Conservation (phyloP, 805 yeast genomes). For the Candida khao-thaluensis region DNA sequence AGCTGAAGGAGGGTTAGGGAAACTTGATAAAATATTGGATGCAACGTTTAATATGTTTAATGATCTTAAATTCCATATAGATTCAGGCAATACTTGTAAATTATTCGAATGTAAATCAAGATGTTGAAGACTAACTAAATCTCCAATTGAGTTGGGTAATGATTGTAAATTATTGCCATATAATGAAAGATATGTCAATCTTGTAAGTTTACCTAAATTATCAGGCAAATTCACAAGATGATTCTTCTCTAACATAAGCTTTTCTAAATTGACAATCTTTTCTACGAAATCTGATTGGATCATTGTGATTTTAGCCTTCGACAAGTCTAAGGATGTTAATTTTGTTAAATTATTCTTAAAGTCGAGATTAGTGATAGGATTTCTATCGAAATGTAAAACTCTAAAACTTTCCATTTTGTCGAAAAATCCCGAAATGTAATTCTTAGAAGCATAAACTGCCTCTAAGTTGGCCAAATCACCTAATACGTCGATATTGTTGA, state of each 20-base stretch:
- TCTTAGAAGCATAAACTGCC: constrained; percentile 71
- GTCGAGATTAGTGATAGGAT: constrained; percentile 74
- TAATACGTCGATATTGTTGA: constrained; percentile 53
- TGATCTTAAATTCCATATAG: constrained; percentile 61
- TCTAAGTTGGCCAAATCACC: constrained; percentile 62
- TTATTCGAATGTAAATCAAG: constrained; percentile 86
- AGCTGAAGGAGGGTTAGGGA: constrained; percentile 51
- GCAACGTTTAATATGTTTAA: constrained; percentile 65
- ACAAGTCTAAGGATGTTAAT: constrained; percentile 70
- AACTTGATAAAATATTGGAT: constrained; percentile 62
- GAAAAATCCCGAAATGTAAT: constrained; percentile 68
- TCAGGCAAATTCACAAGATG: constrained; percentile 76
- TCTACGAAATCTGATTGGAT: constrained; percentile 64
- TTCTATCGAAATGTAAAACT: constrained; percentile 71
- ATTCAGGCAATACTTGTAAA: constrained; percentile 63
- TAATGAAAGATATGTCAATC: constrained; percentile 64
- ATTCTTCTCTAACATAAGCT: constrained; percentile 74
- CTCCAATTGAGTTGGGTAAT: constrained; percentile 66
- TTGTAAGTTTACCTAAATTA: constrained; percentile 57
- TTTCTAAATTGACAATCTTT: constrained; percentile 65
- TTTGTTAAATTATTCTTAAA: constrained; percentile 54
- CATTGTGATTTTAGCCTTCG: constrained; percentile 78
- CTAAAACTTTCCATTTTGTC: constrained; percentile 62
- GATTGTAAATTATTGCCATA: constrained; percentile 71
- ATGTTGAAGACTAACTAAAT: constrained; percentile 55